phyloP scores from a whole-genome alignment of 805 yeast genomes.

The Saturnispora diversa region DNA sequence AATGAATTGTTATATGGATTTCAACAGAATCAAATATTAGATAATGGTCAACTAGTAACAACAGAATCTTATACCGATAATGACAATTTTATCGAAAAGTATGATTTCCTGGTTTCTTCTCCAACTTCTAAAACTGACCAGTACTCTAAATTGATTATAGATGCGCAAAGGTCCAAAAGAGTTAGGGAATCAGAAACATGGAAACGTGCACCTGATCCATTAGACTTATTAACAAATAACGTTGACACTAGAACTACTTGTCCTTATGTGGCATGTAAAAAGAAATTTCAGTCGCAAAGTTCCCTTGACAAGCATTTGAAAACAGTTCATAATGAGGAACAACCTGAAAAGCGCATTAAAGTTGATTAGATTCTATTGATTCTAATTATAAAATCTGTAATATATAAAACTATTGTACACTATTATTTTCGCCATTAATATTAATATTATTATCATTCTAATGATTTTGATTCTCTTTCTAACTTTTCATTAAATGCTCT shows the following conservation, averaged over 20 bases:
- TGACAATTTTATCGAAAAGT: too few species aligned
- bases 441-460: neutral
- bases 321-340: constrained; percentile 3
- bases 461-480: constrained; percentile 32
- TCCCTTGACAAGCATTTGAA: constrained; percentile 42
- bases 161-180: neutral
- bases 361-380: neutral
- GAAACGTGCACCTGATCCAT: constrained; percentile 10
- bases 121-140: constrained; percentile 1
- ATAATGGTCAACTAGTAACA: too few species aligned
- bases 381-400: too few species aligned
- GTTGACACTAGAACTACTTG: constrained; percentile 36
- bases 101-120: constrained; percentile 1
- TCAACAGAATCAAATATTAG: neutral
- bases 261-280: constrained; percentile 41
- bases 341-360: constrained; percentile 1
- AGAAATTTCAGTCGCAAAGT: constrained; percentile 43
- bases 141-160: neutral
- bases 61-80: too few species aligned
- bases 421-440: too few species aligned
- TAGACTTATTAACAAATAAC: constrained; percentile 33
- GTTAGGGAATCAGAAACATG: constrained; percentile 4
- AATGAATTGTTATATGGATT: constrained; percentile 12
- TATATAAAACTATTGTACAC: neutral
- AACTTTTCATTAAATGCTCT: constrained; percentile 65